Percentiles rank a stretch among this genome's conserved stretches.
Evolutionary conservation across 805 yeast genomes (phyloP).

Genomic region (Lachancea sp.): DNA sequence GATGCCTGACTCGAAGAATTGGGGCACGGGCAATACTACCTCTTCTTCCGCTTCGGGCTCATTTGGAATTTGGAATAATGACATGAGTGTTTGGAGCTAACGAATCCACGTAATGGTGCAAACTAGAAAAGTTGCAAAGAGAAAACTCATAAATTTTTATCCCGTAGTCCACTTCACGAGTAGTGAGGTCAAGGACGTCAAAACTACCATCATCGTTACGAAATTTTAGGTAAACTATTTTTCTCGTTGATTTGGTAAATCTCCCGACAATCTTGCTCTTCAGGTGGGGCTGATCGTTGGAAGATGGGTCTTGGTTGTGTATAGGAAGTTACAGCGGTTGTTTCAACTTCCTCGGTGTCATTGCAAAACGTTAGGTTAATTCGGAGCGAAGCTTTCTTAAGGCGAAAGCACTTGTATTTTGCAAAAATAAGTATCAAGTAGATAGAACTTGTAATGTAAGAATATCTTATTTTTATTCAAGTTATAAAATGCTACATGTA

Average conservation of each 20-base stretch:
- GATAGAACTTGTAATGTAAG: neutral
- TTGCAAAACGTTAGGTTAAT: neutral
- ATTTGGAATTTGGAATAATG: slow-evolving; percentile 30
- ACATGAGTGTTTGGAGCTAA: slow-evolving; percentile 37
- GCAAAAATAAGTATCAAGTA: neutral
- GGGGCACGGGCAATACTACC: slow-evolving; percentile 21
- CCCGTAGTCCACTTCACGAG: neutral
- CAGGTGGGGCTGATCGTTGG: neutral
- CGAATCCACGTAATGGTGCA: neutral
- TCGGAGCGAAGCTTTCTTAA: neutral
- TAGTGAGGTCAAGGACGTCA: slow-evolving; percentile 3
- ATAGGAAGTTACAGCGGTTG: neutral
- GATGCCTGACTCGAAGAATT: slow-evolving; percentile 18
- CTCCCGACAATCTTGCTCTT: neutral
- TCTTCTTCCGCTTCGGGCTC: slow-evolving; percentile 10
- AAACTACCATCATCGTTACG: neutral
- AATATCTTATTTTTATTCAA: neutral
- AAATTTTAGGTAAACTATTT: neutral
- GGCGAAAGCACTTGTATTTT: neutral
- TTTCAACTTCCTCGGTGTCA: neutral
- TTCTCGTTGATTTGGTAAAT: neutral
- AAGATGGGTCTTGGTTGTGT: neutral
- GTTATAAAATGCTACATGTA: neutral
- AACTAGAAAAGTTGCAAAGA: neutral
- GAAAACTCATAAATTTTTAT: neutral